Percentiles rank a stretch among this genome's conserved stretches.
These are phyloP conservation scores for Lyophyllum atratum DNA, from an alignment of 768 basidiomycete genomes.

Conservation along the genomic window DNA sequence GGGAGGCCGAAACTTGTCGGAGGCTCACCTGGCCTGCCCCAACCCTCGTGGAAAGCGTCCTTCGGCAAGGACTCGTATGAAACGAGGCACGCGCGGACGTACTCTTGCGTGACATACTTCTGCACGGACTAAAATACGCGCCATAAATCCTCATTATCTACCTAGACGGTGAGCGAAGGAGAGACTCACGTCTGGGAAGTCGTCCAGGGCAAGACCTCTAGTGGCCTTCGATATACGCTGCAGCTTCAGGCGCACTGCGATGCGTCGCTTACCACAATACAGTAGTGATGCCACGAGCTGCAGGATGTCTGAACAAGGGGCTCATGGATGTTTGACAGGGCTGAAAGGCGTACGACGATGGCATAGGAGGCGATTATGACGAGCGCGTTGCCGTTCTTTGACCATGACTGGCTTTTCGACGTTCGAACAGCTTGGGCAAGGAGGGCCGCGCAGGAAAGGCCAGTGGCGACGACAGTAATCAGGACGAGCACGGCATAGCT, in stretches of 20 bases:
- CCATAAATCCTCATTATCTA: not conserved
- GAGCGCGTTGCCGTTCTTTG: slow-evolving; percentile 65
- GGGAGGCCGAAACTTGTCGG: not conserved
- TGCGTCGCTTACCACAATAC: slow-evolving; percentile 67
- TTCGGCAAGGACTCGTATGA: slow-evolving; percentile 72
- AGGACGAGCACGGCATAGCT: slow-evolving; percentile 57
- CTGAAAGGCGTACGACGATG: slow-evolving; percentile 52
- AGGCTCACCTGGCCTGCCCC: slow-evolving; percentile 68
- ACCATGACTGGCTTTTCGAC: slow-evolving; percentile 53
- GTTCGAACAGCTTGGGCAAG: slow-evolving; percentile 76
- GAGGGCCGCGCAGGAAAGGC: slow-evolving; percentile 64
- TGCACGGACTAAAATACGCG: slow-evolving; percentile 56
- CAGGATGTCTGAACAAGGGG: not conserved
- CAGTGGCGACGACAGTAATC: slow-evolving; percentile 51
- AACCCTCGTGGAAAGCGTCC: slow-evolving; percentile 67
- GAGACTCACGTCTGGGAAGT: slow-evolving; percentile 59
- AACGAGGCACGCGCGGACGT: slow-evolving; percentile 71
- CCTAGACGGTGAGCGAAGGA: not conserved
- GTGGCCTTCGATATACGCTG: slow-evolving; percentile 69
- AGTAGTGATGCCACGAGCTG: slow-evolving; percentile 60
- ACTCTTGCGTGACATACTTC: slow-evolving; percentile 72
- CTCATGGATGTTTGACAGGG: not conserved
- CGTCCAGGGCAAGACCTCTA: slow-evolving; percentile 48
- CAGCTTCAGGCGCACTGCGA: slow-evolving; percentile 64
- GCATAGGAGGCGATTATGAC: slow-evolving; percentile 72